Evolutionary conservation across 352 stramenopile species (phyloP).

Genomic region (Globisporangium paddicum): DNA sequence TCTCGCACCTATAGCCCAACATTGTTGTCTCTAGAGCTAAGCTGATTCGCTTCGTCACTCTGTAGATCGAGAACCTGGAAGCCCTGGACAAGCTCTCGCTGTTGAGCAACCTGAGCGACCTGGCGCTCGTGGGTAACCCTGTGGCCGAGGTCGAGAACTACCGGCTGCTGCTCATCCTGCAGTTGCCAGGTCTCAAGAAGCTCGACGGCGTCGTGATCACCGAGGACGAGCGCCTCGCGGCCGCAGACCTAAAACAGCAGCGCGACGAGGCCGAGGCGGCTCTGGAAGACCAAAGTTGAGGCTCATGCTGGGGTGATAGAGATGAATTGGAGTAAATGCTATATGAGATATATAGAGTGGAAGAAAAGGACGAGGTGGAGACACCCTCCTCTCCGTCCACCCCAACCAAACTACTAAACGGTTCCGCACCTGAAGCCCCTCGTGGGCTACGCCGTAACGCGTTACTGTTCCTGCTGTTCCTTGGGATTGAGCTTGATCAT

Average conservation of each 20-base stretch:
- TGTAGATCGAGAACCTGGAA: constrained; percentile 42
- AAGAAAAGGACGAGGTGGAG: constrained; percentile 17
- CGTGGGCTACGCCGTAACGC: constrained; percentile 9
- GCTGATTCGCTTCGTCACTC: neutral
- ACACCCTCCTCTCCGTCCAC: constrained; percentile 17
- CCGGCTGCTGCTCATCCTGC: constrained; percentile 42
- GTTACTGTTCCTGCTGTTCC: constrained; percentile 76
- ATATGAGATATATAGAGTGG: constrained; percentile 34
- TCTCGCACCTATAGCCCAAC: too few relatives aligned
- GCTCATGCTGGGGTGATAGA: neutral
- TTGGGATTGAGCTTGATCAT: constrained; percentile 96
- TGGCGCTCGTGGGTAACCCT: constrained; percentile 51
- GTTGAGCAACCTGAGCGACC: constrained; percentile 32
- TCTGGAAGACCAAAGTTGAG: constrained; percentile 13
- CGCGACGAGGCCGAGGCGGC: constrained; percentile 24
- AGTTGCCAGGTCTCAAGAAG: constrained; percentile 46
- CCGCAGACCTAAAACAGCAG: constrained; percentile 53
- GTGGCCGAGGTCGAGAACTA: constrained; percentile 57
- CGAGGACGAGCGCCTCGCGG: constrained; percentile 57
- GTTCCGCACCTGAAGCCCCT: neutral
- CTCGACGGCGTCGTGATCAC: constrained; percentile 52
- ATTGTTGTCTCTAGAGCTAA: neutral
- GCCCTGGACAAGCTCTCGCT: constrained; percentile 37
- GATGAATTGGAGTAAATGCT: constrained; percentile 9
- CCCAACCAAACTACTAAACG: constrained; percentile 5